Percentiles rank a stretch among this genome's conserved stretches.
phyloP scores from a whole-genome alignment of 1,284 basidiomycete genomes.

The Mrakiaceae sp. region DNA sequence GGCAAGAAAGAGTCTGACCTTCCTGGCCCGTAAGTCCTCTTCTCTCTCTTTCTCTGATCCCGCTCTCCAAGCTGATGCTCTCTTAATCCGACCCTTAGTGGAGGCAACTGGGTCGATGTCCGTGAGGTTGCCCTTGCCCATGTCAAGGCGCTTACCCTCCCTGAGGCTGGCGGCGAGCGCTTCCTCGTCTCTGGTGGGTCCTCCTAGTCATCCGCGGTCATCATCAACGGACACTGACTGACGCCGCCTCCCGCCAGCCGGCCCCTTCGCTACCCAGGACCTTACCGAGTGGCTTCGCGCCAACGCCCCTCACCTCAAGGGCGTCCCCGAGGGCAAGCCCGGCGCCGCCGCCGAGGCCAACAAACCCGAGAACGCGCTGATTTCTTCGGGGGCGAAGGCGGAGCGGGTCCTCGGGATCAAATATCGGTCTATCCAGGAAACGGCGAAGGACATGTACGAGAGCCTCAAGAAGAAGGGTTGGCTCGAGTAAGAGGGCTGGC shows the following conservation, averaged over 20 bases:
- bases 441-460: background rate
- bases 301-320: background rate
- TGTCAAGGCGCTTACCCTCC: constrained; percentile 42
- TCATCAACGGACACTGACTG: too few relatives aligned
- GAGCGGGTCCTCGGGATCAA: constrained; percentile 10
- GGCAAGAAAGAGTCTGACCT: constrained; percentile 4
- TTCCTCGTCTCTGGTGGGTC: constrained; percentile 42
- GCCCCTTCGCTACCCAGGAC: constrained; percentile 1
- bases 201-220: background rate
- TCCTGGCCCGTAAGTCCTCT: constrained; percentile 3
- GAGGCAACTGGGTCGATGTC: constrained; percentile 48
- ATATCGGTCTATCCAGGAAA: constrained; percentile 8
- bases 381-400: constrained; percentile 12
- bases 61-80: background rate
- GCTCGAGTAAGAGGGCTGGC: too few relatives aligned
- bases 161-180: constrained; percentile 50
- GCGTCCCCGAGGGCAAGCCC: background rate
- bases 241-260: background rate
- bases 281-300: constrained; percentile 3
- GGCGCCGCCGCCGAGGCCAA: background rate
- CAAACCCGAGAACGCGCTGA: background rate
- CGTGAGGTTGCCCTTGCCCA: constrained; percentile 52
- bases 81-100: background rate
- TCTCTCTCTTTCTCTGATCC: constrained; percentile 5
- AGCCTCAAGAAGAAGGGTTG: too few relatives aligned